phyloP scores from a whole-genome alignment of 768 basidiomycete genomes.

The Mycena sanguinolenta region DNA sequence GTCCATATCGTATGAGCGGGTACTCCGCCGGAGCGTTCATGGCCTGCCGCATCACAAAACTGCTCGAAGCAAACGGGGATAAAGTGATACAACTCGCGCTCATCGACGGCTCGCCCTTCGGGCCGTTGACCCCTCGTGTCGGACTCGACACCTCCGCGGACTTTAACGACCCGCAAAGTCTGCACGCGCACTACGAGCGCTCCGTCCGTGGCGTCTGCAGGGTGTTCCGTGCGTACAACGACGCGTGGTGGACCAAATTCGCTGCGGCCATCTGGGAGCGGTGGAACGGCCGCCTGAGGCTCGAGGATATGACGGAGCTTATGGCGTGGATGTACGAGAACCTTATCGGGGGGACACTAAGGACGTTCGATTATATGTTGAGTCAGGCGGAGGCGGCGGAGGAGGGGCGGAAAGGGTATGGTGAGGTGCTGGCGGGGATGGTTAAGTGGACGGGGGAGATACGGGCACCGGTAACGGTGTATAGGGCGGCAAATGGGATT shows the following conservation, averaged over 20 bases:
- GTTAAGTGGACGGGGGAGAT: background rate
- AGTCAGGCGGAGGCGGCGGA: background rate
- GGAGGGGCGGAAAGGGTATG: background rate
- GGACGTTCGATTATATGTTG: background rate
- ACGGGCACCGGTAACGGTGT: background rate
- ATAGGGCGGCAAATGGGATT: background rate
- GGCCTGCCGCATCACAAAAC: background rate
- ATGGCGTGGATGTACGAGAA: background rate
- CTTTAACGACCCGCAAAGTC: background rate
- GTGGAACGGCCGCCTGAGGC: background rate
- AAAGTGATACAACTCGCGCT: background rate
- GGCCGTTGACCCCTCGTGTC: background rate
- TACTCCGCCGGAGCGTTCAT: conserved; percentile 3
- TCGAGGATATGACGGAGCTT: background rate
- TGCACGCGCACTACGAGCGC: background rate
- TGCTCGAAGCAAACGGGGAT: background rate
- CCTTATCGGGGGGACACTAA: background rate
- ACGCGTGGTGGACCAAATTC: background rate
- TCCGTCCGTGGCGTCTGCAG: background rate
- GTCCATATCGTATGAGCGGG: conserved; percentile 8
- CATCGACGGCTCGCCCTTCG: background rate
- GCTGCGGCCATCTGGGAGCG: background rate
- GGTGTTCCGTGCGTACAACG: background rate
- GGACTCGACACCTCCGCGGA: background rate
- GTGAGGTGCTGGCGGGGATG: background rate